A percentile compares a stretch with the other conserved stretches of the same genome.
These are phyloP conservation scores for Zymoseptoria crescenta DNA, from an alignment of 2,329 filamentous ascomycete species.

Conservation along the genomic window DNA sequence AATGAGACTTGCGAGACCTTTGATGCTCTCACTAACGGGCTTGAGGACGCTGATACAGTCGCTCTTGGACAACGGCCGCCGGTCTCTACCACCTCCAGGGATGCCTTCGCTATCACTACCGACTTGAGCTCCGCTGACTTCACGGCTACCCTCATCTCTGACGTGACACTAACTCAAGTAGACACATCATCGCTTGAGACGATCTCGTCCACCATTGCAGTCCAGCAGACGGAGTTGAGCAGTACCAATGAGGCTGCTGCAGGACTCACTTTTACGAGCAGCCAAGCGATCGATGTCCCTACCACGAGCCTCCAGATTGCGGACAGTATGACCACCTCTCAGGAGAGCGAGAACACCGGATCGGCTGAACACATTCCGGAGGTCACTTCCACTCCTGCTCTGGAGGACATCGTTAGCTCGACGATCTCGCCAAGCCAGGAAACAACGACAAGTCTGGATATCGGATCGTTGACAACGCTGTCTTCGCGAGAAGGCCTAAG, in stretches of 20 bases:
- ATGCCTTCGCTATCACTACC: neutral
- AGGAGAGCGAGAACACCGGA: neutral
- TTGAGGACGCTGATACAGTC: neutral
- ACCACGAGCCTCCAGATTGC: neutral
- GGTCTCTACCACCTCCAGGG: neutral
- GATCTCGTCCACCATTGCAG: neutral
- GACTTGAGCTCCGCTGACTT: neutral
- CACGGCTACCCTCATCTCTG: neutral
- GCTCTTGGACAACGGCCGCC: neutral
- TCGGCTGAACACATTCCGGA: neutral
- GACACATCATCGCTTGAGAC: neutral
- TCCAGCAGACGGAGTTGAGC: neutral
- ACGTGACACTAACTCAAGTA: neutral
- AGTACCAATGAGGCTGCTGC: neutral
- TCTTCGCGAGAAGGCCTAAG: neutral
- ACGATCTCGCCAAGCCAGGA: neutral
- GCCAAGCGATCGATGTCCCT: neutral
- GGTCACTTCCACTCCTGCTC: neutral
- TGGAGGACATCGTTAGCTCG: neutral
- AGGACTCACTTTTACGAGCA: neutral
- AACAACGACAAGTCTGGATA: neutral
- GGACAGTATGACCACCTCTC: neutral
- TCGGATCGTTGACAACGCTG: neutral
- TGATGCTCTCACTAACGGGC: neutral
- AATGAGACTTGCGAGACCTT: neutral